A percentile compares a stretch with the other conserved stretches of the same genome.
These are phyloP conservation scores for Grammothele lineata DNA, from an alignment of 768 basidiomycete genomes.

Conservation along the genomic window DNA sequence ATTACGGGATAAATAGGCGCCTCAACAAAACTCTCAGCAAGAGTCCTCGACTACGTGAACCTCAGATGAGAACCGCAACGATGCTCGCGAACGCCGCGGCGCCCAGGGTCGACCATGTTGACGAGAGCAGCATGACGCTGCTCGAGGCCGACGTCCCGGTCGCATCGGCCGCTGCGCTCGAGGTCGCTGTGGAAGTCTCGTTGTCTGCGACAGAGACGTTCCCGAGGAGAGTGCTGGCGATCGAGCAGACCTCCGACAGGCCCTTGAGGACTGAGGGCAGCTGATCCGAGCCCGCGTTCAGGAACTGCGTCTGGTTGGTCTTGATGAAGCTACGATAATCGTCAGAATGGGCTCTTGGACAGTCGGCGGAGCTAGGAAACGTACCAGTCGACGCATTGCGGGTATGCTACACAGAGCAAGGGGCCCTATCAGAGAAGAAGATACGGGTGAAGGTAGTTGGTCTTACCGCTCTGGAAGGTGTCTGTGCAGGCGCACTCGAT, in stretches of 20 bases:
- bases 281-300: conserved; percentile 40
- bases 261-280: conserved; percentile 46
- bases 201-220: conserved; percentile 43
- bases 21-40: not conserved
- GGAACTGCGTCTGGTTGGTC: conserved; percentile 52
- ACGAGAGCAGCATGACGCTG: no score
- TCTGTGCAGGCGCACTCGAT: conserved; percentile 61
- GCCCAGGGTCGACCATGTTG: no score
- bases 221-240: conserved; percentile 50
- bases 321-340: conserved; percentile 40
- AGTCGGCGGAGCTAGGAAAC: conserved; percentile 2
- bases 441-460: no score
- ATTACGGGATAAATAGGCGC: conserved; percentile 16
- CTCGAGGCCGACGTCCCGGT: conserved; percentile 22
- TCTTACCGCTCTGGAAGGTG: conserved; percentile 34
- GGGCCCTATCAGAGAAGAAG: no score
- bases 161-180: conserved; percentile 17
- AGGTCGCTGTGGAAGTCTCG: conserved; percentile 29
- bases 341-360: not conserved
- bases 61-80: not conserved
- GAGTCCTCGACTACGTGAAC: not conserved
- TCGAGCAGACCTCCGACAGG: conserved; percentile 47
- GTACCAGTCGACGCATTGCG: conserved; percentile 68
- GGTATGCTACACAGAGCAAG: conserved; percentile 31
- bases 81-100: not conserved